Percentiles rank a stretch among this genome's conserved stretches.
These are phyloP conservation scores for Phialemoniopsis sp. DNA, from an alignment of 2,329 filamentous ascomycete species.

Conservation along the genomic window DNA sequence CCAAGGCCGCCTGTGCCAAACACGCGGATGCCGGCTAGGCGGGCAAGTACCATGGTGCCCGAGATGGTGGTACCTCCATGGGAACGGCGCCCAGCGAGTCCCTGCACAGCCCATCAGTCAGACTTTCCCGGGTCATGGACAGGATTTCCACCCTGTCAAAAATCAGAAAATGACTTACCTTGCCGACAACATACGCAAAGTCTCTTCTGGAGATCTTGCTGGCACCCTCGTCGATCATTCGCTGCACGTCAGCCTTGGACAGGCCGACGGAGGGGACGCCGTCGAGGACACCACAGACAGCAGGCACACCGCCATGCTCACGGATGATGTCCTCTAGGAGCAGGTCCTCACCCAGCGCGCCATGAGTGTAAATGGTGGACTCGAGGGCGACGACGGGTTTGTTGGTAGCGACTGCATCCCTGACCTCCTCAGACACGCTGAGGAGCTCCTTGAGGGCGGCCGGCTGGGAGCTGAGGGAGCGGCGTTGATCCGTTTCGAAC, in stretches of 20 bases:
- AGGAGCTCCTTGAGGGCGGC: constrained; percentile 40
- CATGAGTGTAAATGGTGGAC: constrained; percentile 96
- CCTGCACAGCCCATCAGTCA: constrained; percentile 34
- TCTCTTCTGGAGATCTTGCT: constrained; percentile 86
- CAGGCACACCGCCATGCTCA: constrained; percentile 76
- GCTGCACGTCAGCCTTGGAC: constrained; percentile 64
- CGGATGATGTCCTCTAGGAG: constrained; percentile 80
- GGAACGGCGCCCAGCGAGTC: constrained; percentile 60
- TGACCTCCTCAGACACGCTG: constrained; percentile 76
- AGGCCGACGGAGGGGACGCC: constrained; percentile 82
- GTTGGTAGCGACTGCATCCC: constrained; percentile 67
- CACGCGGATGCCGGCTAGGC: constrained; percentile 81
- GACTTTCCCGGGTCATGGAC: not conserved
- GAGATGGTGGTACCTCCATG: constrained; percentile 92
- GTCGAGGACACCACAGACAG: constrained; percentile 83
- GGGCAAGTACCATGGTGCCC: constrained; percentile 86
- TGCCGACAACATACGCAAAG: constrained; percentile 73
- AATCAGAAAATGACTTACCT: constrained; percentile 45
- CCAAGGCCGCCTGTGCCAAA: constrained; percentile 95
- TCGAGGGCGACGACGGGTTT: constrained; percentile 90
- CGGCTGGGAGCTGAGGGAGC: too few relatives aligned
- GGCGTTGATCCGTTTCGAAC: too few relatives aligned
- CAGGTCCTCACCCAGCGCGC: constrained; percentile 68
- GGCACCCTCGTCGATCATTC: constrained; percentile 68
- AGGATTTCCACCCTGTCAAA: not conserved